These are phyloP conservation scores for Erodium moschatum DNA, from an alignment of 441 rosid genomes.

Conservation along the genomic window DNA sequence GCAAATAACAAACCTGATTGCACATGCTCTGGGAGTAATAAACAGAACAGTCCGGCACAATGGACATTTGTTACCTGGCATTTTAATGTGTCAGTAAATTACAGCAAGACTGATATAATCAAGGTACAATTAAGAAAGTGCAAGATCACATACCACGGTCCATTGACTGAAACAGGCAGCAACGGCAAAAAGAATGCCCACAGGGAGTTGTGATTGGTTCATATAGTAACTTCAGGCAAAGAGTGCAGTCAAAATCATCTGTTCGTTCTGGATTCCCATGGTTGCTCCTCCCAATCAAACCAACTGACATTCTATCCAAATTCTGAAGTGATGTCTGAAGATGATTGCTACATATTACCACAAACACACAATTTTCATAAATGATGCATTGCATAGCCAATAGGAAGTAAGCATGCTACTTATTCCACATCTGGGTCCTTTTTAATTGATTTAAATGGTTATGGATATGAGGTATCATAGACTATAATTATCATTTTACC, in stretches of 20 bases:
- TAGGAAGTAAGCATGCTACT: constrained; percentile 10
- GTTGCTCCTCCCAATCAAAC: constrained; percentile 28
- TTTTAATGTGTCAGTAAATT: constrained; percentile 23
- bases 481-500: constrained; percentile 36
- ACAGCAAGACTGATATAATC: background rate
- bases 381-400: constrained; percentile 17
- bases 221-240: constrained; percentile 78
- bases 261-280: constrained; percentile 52
- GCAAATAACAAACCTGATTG: constrained; percentile 52
- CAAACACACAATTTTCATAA: constrained; percentile 23
- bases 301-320: constrained; percentile 40
- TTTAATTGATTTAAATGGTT: background rate
- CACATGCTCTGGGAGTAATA: constrained; percentile 70
- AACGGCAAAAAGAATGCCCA: constrained; percentile 91
- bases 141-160: constrained; percentile 57
- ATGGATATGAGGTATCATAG: constrained; percentile 5
- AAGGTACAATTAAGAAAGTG: constrained; percentile 10
- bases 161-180: constrained; percentile 84
- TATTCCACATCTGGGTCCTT: background rate
- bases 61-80: constrained; percentile 85
- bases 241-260: constrained; percentile 87
- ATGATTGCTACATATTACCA: constrained; percentile 62
- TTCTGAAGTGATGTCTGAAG: constrained; percentile 64
- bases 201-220: constrained; percentile 91
- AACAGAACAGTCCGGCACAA: constrained; percentile 84